Conservation (phyloP, 176 grass and related monocot genomes). For the Cenchrus americanus region DNA sequence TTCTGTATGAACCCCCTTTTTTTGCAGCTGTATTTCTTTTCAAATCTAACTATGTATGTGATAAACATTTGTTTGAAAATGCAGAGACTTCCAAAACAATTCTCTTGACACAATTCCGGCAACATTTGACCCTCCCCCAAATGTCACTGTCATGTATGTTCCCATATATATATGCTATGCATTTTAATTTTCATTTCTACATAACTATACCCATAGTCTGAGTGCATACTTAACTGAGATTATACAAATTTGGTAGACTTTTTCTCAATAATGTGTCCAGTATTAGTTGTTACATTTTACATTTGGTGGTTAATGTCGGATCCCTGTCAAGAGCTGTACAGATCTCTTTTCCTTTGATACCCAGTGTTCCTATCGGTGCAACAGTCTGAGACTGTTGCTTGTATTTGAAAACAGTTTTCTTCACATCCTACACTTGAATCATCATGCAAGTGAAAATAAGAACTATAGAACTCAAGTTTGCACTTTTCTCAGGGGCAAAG, state of each 20-base stretch:
- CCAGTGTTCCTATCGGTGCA: not conserved
- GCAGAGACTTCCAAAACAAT: slow-evolving; percentile 93
- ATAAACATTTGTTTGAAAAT: slow-evolving; percentile 19
- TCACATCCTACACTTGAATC: slow-evolving; percentile 13
- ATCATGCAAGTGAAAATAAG: slow-evolving; percentile 19
- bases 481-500: not conserved
- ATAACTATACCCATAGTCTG: slow-evolving; percentile 23
- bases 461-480: slow-evolving; percentile 5
- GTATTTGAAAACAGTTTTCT: slow-evolving; percentile 15
- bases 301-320: slow-evolving; percentile 4
- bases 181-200: slow-evolving; percentile 21
- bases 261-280: not conserved
- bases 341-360: not conserved
- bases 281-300: not conserved
- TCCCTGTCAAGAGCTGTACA: slow-evolving; percentile 19
- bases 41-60: slow-evolving; percentile 29
- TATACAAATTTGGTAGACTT: not conserved
- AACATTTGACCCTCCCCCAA: slow-evolving; percentile 66
- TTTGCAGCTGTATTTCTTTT: slow-evolving; percentile 1
- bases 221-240: slow-evolving; percentile 11
- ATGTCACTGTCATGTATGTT: slow-evolving; percentile 85
- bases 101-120: slow-evolving; percentile 58
- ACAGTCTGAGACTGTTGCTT: not conserved
- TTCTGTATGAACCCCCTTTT: slow-evolving; percentile 65
- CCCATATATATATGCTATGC: slow-evolving; percentile 29